Evolutionary conservation across 2,329 filamentous ascomycete genomes (phyloP), one percentile per base, ranked within the genome.

Genomic region (Microsporum audouinii): DNA sequence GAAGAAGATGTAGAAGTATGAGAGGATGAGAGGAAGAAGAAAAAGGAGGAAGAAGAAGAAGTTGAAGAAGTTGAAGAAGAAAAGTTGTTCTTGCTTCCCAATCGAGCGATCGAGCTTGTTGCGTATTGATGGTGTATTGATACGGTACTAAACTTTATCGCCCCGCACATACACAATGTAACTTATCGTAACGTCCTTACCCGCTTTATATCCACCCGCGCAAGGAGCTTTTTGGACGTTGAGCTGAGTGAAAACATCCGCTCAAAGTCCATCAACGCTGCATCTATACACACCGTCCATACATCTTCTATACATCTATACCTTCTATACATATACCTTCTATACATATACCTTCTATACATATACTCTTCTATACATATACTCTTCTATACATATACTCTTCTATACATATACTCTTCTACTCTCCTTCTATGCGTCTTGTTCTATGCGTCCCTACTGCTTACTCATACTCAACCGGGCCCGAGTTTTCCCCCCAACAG

Each of bases 1-100:
- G 58, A 56, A 61, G 58, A 60, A 17, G 41, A 51, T 33, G 39
- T 45, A 39, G 49, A 56, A 23, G 41, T 23, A 23, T 23, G 31
- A 14, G 36, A 59, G 23, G 51, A 14, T 5, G 39, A 43, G 17
- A 60, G 23, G 61, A 60, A 33, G 38, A 47, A 39, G 55, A n/a
- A 59, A 61, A 53, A 59, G 60, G 61, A 58, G 57, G 45, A 49
- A 41, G 55, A 57, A 39, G 47, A 39, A 55, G 61, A 38, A 43
- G 41, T 57, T 51, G 31, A 57, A 62, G 58, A 57, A 63, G 60
- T 33, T 47, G 47, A 60, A 53, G 8, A 60, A 53, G 34, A 58
- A 57, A 57, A 60, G 58, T 17, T 47, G 60, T 17, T 57, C 55
- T 36, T 57, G 23, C 23, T 33, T 60, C 39, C 49, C 41, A 33